Evolutionary conservation across 768 basidiomycete genomes (phyloP).

Genomic region (Neoboletus magnificus): DNA sequence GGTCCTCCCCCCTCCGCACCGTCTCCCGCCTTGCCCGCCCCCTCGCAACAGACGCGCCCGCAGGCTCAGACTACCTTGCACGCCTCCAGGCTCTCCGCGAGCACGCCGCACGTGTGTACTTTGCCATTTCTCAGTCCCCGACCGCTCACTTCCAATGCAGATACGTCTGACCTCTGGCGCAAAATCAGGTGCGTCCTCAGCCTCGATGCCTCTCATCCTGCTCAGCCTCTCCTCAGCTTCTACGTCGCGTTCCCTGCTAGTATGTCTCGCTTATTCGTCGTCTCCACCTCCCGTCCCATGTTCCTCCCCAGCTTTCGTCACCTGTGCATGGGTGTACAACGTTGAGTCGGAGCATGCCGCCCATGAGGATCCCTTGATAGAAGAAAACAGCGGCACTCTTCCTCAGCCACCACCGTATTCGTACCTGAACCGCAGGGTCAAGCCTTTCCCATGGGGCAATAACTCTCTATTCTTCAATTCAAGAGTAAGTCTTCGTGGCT

Average conservation of each 20-base stretch:
- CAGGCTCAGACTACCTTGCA: constrained; percentile 43
- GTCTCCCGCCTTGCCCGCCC: constrained; percentile 34
- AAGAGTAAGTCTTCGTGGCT: constrained; percentile 45
- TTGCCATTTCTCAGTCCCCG: not conserved
- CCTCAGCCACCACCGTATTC: constrained; percentile 71
- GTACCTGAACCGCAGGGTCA: constrained; percentile 70
- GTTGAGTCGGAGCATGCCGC: constrained; percentile 63
- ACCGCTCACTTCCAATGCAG: constrained; percentile 37
- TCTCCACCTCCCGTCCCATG: constrained; percentile 11
- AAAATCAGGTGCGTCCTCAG: constrained; percentile 67
- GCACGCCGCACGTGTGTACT: constrained; percentile 59
- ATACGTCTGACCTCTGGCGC: constrained; percentile 78
- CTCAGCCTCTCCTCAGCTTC: constrained; percentile 43
- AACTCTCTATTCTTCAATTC: constrained; percentile 84
- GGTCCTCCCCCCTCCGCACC: constrained; percentile 44
- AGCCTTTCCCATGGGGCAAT: constrained; percentile 83
- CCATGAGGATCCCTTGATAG: constrained; percentile 66
- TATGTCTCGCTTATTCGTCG: constrained; percentile 37
- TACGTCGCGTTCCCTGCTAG: constrained; percentile 75
- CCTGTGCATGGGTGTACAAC: constrained; percentile 46
- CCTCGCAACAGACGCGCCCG: constrained; percentile 38
- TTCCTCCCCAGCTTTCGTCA: constrained; percentile 18
- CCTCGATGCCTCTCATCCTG: not conserved
- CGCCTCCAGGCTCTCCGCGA: constrained; percentile 56
- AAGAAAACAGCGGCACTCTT: constrained; percentile 69